These are phyloP conservation scores for Solanum etuberosum DNA, from an alignment of 257 asterid species.

Conservation along the genomic window DNA sequence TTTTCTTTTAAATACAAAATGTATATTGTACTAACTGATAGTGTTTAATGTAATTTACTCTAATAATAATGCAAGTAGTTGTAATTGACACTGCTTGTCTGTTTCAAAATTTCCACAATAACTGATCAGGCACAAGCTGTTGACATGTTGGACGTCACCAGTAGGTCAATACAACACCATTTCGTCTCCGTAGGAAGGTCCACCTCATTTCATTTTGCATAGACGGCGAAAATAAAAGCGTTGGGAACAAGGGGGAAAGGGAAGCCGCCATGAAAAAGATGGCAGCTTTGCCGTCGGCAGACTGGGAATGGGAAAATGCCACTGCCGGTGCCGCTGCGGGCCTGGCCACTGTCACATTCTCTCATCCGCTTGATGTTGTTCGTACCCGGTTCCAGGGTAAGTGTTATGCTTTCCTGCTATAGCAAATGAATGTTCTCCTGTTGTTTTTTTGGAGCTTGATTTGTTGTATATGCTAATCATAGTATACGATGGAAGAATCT, in stretches of 20 bases:
- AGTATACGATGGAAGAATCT: slow-evolving; percentile 77
- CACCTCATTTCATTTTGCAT: not conserved
- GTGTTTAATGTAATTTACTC: not conserved
- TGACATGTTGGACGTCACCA: not conserved
- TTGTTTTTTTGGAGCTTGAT: not conserved
- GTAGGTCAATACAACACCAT: not conserved
- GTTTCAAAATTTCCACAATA: not conserved
- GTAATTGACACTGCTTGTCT: not conserved
- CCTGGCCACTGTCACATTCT: slow-evolving; percentile 64
- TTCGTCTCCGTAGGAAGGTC: not conserved
- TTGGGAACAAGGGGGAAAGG: not conserved
- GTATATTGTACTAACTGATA: not conserved
- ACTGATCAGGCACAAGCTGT: not conserved
- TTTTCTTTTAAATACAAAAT: not conserved
- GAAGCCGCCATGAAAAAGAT: not conserved
- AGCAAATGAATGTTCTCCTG: not conserved
- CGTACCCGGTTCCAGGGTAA: slow-evolving; percentile 96
- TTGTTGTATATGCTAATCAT: not conserved
- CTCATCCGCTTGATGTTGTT: slow-evolving; percentile 95
- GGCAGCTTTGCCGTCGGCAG: slow-evolving; percentile 37
- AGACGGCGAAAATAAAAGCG: not conserved
- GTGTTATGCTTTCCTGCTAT: not conserved
- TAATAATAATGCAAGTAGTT: not conserved
- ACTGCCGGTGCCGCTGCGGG: slow-evolving; percentile 88
- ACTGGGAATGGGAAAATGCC: slow-evolving; percentile 97